Evolutionary conservation across 2,329 filamentous ascomycete genomes (phyloP).

Genomic region (Domatiomyces globalis): DNA sequence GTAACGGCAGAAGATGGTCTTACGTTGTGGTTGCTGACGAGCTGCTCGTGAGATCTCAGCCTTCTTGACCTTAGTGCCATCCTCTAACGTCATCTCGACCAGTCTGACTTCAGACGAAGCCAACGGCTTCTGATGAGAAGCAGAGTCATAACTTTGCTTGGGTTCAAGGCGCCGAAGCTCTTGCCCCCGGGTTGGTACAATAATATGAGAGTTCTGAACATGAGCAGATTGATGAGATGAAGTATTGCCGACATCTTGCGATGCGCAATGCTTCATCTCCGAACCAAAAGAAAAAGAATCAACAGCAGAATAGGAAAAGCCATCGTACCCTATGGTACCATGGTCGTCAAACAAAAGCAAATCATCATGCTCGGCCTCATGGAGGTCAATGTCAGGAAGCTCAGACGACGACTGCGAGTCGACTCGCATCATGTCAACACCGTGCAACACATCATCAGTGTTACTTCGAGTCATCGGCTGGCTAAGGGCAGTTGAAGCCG

Average conservation of each 20-base stretch:
- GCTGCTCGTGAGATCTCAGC: slow-evolving; percentile 41
- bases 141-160: slow-evolving; percentile 8
- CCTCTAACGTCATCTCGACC: slow-evolving; percentile 37
- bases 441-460: slow-evolving; percentile 32
- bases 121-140: slow-evolving; percentile 3
- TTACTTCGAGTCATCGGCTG: slow-evolving; percentile 32
- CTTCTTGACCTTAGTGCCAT: slow-evolving; percentile 42
- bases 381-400: slow-evolving; percentile 12
- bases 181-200: slow-evolving; percentile 4
- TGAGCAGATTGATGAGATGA: slow-evolving; percentile 28
- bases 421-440: slow-evolving; percentile 32
- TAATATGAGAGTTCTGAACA: slow-evolving; percentile 4
- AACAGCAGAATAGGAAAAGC: slow-evolving; percentile 17
- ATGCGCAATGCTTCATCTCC: slow-evolving; percentile 39
- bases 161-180: slow-evolving; percentile 6
- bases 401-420: slow-evolving; percentile 26
- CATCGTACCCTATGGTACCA: slow-evolving; percentile 19
- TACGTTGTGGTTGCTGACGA: slow-evolving; percentile 50
- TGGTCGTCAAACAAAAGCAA: slow-evolving; percentile 20
- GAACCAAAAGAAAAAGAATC: slow-evolving; percentile 25
- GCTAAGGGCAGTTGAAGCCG: slow-evolving; percentile 21
- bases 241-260: slow-evolving; percentile 29
- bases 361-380: slow-evolving; percentile 10
- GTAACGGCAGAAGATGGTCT: slow-evolving; percentile 44
- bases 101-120: slow-evolving; percentile 32